phyloP scores from a whole-genome alignment of 2,329 filamentous ascomycete species.

The Neonectria hederae region DNA sequence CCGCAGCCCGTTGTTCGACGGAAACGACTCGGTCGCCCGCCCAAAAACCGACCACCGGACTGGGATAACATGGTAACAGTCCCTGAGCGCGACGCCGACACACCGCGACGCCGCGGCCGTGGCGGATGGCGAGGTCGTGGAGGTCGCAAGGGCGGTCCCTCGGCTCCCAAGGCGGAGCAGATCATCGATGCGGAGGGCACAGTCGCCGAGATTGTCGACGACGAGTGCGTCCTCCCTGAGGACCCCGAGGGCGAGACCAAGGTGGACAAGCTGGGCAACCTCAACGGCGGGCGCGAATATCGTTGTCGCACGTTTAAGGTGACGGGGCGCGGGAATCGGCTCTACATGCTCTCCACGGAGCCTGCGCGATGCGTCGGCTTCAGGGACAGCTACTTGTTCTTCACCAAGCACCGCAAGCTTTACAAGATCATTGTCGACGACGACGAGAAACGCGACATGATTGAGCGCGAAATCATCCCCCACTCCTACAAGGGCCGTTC shows the following conservation, averaged over 20 bases:
- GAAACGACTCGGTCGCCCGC: constrained; percentile 84
- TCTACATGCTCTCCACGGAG: constrained; percentile 99
- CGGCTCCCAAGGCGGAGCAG: constrained; percentile 81
- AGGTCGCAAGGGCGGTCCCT: constrained; percentile 73
- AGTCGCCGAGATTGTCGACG: constrained; percentile 86
- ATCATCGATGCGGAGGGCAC: constrained; percentile 95
- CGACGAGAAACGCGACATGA: constrained; percentile 96
- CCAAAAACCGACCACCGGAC: constrained; percentile 84
- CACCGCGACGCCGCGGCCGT: constrained; percentile 71
- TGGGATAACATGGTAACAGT: constrained; percentile 73
- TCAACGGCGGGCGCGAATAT: constrained; percentile 88
- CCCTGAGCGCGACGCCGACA: constrained; percentile 63
- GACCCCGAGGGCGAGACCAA: constrained; percentile 91
- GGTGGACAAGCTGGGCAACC: constrained; percentile 87
- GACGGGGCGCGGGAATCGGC: constrained; percentile 79
- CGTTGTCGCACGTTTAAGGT: constrained; percentile 96
- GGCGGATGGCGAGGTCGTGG: constrained; percentile 76
- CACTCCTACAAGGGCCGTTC: constrained; percentile 98
- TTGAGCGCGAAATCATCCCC: constrained; percentile 93
- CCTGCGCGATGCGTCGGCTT: constrained; percentile 97
- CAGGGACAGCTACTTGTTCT: constrained; percentile 97
- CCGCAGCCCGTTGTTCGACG: constrained; percentile 74
- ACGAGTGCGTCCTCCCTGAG: constrained; percentile 89
- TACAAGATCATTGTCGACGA: constrained; percentile 99
- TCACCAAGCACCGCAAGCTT: constrained; percentile 95